phyloP scores from a whole-genome alignment of 176 grass and related monocot species.

The Oryza coarctata region DNA sequence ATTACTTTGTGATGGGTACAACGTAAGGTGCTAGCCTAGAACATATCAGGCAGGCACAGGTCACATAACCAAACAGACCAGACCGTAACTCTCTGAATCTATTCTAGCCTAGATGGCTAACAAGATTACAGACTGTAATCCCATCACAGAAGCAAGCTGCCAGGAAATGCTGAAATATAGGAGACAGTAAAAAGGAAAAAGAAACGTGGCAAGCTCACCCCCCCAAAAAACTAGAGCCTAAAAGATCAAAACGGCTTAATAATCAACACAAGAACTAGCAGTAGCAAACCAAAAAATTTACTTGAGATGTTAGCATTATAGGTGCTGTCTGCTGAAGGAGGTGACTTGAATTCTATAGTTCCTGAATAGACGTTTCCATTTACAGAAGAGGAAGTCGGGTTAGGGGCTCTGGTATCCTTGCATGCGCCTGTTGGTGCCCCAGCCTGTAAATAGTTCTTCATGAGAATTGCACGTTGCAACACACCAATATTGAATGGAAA shows the following conservation, averaged over 20 bases:
- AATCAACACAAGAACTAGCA: conserved; percentile 39
- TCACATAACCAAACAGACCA: not conserved
- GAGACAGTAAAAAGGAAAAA: not conserved
- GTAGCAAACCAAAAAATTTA: conserved; percentile 21
- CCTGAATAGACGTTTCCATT: conserved; percentile 68
- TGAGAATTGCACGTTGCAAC: conserved; percentile 12
- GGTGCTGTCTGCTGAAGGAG: conserved; percentile 35
- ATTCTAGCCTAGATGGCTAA: conserved; percentile 1
- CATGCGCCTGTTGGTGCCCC: conserved; percentile 51
- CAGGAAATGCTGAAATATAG: not conserved
- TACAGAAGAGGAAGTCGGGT: conserved; percentile 34
- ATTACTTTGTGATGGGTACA: not conserved
- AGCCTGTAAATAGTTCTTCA: conserved; percentile 43
- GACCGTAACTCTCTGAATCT: not conserved
- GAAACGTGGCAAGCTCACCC: not conserved
- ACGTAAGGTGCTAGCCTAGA: not conserved
- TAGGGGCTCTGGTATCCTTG: conserved; percentile 50
- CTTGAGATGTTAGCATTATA: not conserved
- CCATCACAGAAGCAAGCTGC: not conserved
- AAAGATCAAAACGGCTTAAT: conserved; percentile 38
- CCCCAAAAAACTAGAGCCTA: conserved; percentile 10
- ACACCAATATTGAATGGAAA: not conserved
- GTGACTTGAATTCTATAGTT: conserved; percentile 64
- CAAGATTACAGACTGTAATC: not conserved
- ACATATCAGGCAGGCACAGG: not conserved